Percentiles rank a stretch among this genome's conserved stretches.
These are phyloP conservation scores for Nitzschia putrida DNA, from an alignment of 108 stramenopile genomes.

Conservation along the genomic window DNA sequence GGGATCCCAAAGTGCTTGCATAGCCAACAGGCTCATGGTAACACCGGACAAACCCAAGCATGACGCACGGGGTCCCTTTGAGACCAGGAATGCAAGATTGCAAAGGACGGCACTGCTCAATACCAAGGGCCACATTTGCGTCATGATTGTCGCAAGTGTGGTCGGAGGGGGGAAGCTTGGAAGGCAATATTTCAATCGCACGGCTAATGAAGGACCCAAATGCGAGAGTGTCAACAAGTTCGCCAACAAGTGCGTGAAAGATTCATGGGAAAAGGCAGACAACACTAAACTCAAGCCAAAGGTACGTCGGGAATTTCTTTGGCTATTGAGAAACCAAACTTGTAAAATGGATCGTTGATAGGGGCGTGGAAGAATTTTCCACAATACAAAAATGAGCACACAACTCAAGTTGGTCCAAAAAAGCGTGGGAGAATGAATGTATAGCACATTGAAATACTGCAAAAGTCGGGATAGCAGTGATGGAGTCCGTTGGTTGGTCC, in stretches of 20 bases:
- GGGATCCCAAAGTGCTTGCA: conserved; percentile 55
- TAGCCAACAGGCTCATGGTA: conserved; percentile 61
- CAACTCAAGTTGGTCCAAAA: conserved; percentile 23
- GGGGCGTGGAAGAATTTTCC: conserved; percentile 50
- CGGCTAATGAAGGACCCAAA: conserved; percentile 44
- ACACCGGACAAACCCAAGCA: conserved; percentile 77
- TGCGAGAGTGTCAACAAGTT: conserved; percentile 59
- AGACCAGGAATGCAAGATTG: conserved; percentile 40
- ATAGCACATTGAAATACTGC: no score
- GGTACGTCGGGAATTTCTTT: conserved; percentile 33
- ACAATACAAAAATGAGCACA: conserved; percentile 50
- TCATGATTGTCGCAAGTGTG: conserved; percentile 8
- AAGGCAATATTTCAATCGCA: neutral
- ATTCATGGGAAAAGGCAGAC: conserved; percentile 64
- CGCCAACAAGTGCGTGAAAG: conserved; percentile 54
- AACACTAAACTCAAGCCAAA: conserved; percentile 48
- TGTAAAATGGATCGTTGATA: conserved; percentile 20
- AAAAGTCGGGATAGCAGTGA: no score
- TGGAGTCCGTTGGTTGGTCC: no score
- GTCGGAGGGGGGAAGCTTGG: neutral
- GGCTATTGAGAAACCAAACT: conserved; percentile 60
- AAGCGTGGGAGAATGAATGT: conserved; percentile 6
- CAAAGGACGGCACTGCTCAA: conserved; percentile 46
- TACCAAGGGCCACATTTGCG: conserved; percentile 56
- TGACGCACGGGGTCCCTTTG: conserved; percentile 24